Percentiles rank a stretch among this genome's conserved stretches.
phyloP scores from a whole-genome alignment of 345 rosid genomes.

The Excoecaria agallocha region DNA sequence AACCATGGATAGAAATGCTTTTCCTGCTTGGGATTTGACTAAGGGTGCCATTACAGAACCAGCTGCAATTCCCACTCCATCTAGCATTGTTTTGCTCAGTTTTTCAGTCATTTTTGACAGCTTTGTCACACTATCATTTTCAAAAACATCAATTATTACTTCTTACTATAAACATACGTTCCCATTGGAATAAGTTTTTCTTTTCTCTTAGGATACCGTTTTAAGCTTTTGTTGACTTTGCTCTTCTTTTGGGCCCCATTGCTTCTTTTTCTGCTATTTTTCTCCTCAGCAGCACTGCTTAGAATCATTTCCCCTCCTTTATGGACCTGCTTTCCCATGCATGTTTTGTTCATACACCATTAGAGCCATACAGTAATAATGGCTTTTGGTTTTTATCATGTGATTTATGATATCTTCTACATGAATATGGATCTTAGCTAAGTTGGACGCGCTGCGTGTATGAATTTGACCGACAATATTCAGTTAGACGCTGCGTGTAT shows the following conservation, averaged over 20 bases:
- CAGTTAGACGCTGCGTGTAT: no score
- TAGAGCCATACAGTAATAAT: no score
- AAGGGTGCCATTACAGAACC: constrained; percentile 72
- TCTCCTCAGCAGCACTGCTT: constrained; percentile 48
- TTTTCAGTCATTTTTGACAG: constrained; percentile 75
- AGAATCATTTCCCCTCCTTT: constrained; percentile 79
- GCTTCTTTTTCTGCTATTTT: constrained; percentile 34
- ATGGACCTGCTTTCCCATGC: constrained; percentile 43
- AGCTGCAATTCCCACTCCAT: constrained; percentile 57
- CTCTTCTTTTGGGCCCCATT: constrained; percentile 44
- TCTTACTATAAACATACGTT: neutral
- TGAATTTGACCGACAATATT: no score
- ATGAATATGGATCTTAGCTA: no score
- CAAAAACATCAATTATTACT: neutral
- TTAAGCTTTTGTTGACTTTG: constrained; percentile 62
- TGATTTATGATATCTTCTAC: no score
- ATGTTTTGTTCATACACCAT: neutral
- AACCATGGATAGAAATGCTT: constrained; percentile 63
- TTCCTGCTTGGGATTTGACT: constrained; percentile 72
- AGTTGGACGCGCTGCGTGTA: no score
- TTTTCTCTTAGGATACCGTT: constrained; percentile 49
- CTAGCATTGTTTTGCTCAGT: constrained; percentile 71
- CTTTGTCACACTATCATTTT: constrained; percentile 51
- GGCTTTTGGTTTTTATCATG: neutral
- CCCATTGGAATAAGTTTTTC: neutral